These are phyloP conservation scores for Blastomyces parvus DNA, from an alignment of 2,329 filamentous ascomycete species.

Conservation along the genomic window DNA sequence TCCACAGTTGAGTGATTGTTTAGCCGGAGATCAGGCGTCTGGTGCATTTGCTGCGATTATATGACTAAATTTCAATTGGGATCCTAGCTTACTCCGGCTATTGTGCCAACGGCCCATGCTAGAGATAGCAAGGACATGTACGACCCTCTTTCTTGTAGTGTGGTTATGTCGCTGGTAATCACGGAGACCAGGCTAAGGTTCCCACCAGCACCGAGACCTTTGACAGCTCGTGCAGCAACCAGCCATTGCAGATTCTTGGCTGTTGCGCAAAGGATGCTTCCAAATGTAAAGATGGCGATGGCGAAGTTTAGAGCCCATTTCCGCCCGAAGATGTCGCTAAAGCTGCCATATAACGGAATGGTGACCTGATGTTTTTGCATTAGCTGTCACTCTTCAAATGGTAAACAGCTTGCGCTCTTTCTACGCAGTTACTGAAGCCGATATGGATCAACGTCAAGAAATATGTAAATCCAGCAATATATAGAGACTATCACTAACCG, in stretches of 20 bases:
- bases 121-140: conserved; percentile 35
- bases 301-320: conserved; percentile 19
- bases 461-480: background rate
- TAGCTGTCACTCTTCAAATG: background rate
- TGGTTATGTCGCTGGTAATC: conserved; percentile 44
- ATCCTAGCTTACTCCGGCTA: conserved; percentile 6
- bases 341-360: conserved; percentile 10
- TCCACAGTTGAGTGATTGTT: background rate
- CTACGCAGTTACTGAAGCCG: background rate
- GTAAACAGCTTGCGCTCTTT: too few species aligned
- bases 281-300: conserved; percentile 35
- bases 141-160: conserved; percentile 34
- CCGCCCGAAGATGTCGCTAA: conserved; percentile 12
- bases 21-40: background rate
- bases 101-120: conserved; percentile 41
- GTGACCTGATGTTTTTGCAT: background rate
- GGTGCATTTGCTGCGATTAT: conserved; percentile 14
- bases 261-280: conserved; percentile 37
- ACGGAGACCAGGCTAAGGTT: conserved; percentile 42
- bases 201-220: conserved; percentile 43
- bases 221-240: conserved; percentile 40
- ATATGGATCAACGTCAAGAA: background rate
- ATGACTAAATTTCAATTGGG: background rate
- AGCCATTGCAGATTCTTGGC: conserved; percentile 34
- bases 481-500: background rate